A percentile compares a stretch with the other conserved stretches of the same genome.
These are phyloP conservation scores for Starmerella ratchasimensis DNA, from an alignment of 805 yeast species.

Conservation along the genomic window DNA sequence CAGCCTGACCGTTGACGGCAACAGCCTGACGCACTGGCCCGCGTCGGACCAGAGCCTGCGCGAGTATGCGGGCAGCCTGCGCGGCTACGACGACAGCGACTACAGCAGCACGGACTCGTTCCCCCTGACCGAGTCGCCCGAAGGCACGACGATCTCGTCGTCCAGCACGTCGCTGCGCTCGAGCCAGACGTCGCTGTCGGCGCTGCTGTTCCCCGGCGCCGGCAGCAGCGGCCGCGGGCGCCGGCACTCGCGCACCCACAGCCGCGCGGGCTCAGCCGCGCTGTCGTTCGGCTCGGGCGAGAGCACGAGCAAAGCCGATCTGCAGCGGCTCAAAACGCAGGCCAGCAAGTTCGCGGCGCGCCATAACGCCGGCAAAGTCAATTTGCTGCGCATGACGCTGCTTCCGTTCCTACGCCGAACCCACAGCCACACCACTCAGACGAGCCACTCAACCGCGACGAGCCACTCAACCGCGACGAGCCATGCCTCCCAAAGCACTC, in stretches of 20 bases:
- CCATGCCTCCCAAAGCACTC: conserved; percentile 15
- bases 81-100: too few species aligned
- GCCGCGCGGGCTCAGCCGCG: neutral
- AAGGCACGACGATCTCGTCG: conserved; percentile 5
- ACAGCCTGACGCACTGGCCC: too few species aligned
- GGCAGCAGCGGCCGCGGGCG: neutral
- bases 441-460: too few species aligned
- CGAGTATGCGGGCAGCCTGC: too few species aligned
- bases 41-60: too few species aligned
- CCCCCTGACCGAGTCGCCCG: conserved; percentile 10
- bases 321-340: conserved; percentile 10
- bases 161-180: conserved; percentile 5
- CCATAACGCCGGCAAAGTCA: conserved; percentile 21
- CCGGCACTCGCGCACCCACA: neutral
- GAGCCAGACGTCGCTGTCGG: conserved; percentile 11
- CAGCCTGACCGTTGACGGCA: too few species aligned
- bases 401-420: conserved; percentile 28
- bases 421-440: neutral
- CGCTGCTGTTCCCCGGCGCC: neutral
- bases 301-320: neutral
- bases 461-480: too few species aligned
- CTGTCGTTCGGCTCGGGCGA: neutral
- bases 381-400: conserved; percentile 31
- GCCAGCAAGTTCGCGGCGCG: conserved; percentile 11
- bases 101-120: conserved; percentile 11